Conservation (phyloP, 176 grass and related monocot species). For the Carex cristatella region DNA sequence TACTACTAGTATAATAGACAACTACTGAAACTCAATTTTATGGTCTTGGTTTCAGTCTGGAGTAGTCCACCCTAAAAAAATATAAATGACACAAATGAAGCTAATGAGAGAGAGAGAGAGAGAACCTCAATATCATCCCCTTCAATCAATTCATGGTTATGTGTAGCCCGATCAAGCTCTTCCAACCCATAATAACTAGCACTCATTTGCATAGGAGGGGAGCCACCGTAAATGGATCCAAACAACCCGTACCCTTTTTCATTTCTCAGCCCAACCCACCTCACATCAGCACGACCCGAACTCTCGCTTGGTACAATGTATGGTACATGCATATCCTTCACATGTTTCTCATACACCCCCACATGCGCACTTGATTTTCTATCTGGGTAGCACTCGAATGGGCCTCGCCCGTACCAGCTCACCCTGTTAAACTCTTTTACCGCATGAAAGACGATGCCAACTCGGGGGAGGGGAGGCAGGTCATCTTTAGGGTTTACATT, state of each 20-base stretch:
- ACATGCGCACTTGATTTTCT: constrained; percentile 70
- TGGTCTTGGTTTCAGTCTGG: not conserved
- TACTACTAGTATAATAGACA: not conserved
- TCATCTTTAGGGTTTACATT: constrained; percentile 56
- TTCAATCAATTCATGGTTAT: constrained; percentile 52
- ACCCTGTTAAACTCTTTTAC: constrained; percentile 49
- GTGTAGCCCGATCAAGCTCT: constrained; percentile 67
- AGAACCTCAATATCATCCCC: constrained; percentile 66
- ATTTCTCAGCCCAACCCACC: constrained; percentile 63
- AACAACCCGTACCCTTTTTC: constrained; percentile 49
- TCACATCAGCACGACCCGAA: constrained; percentile 48
- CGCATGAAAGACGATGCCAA: constrained; percentile 56
- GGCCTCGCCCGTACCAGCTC: constrained; percentile 63
- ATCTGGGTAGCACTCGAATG: constrained; percentile 94
- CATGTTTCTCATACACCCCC: constrained; percentile 50
- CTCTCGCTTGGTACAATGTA: constrained; percentile 74
- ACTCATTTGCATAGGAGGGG: constrained; percentile 80
- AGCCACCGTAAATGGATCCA: constrained; percentile 42
- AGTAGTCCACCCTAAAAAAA: not conserved
- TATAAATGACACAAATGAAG: not conserved
- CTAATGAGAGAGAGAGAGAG: not conserved
- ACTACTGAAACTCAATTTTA: not conserved
- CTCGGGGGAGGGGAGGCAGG: constrained; percentile 74
- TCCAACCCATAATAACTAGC: constrained; percentile 59
- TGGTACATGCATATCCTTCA: constrained; percentile 67